Evolutionary conservation across 306 rosid species (phyloP).

Genomic region (Fagus crenata): DNA sequence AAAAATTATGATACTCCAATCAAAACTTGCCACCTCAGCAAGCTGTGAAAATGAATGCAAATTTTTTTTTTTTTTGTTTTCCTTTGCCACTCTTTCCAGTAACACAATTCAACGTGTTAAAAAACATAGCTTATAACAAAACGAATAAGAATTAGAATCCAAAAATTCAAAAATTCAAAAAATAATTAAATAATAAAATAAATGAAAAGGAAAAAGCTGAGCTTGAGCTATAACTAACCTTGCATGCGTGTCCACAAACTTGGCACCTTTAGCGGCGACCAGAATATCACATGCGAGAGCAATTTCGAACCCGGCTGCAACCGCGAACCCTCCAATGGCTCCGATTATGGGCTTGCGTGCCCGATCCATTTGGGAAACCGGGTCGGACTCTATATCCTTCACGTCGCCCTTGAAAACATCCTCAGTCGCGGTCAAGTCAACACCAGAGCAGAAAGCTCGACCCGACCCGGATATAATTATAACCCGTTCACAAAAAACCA

Average conservation of each 20-base stretch:
- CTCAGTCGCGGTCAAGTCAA: constrained; percentile 77
- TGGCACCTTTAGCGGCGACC: constrained; percentile 79
- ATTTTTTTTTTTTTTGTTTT: too few species aligned
- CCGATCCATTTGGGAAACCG: constrained; percentile 78
- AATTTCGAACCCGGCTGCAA: constrained; percentile 92
- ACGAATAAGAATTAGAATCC: too few species aligned
- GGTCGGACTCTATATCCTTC: constrained; percentile 65
- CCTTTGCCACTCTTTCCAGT: too few species aligned
- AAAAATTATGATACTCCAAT: too few species aligned
- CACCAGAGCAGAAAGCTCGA: constrained; percentile 90
- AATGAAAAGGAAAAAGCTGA: not conserved
- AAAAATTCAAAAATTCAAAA: not conserved
- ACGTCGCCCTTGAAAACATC: constrained; percentile 94
- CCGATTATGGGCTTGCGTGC: constrained; percentile 85
- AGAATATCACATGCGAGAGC: constrained; percentile 81
- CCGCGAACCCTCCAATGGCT: constrained; percentile 80
- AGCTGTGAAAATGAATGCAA: too few species aligned
- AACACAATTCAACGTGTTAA: too few species aligned
- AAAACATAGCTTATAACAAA: too few species aligned
- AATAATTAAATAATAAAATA: not conserved
- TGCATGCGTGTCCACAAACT: constrained; percentile 82
- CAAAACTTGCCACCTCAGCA: too few species aligned
- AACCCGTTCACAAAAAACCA: constrained; percentile 27
- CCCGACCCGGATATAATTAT: constrained; percentile 78
- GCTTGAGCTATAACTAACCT: constrained; percentile 40